Evolutionary conservation across 140 eudicot genomes (phyloP), one percentile per base, ranked within the genome.

Genomic region (Ambrosia hybrid): DNA sequence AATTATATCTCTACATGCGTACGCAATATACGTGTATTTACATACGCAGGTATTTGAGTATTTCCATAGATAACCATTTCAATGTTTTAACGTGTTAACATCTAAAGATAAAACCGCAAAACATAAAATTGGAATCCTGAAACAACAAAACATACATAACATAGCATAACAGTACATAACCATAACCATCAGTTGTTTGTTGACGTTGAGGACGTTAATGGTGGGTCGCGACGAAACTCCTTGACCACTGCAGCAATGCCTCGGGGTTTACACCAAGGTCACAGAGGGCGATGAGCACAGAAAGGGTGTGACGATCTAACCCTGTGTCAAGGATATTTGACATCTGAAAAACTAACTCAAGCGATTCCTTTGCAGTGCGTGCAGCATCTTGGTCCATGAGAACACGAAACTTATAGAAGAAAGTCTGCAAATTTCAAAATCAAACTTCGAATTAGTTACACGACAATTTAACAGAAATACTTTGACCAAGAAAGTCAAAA

Each of bases 301-400:
- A 91, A 30, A 91, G 89, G 0, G 96, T 86, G 81, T 91, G 93
- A 10, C 97, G 93, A 74, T 91, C 97, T 36, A 91, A 81, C 1
- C 97, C 96, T 4, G 94, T 88, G 51, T 88, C 94, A 0, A 91
- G 94, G 64, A 91, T 82, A 77, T 88, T 91, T 6, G 96, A 91
- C 91, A 91, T 91, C 52, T 91, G 93, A 74, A 91, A 88, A 30
- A 77, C 89, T 10, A 91, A 68, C 73, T 91, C 96, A 17, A 91
- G 83, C 3, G 97, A 91, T 36, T 91, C 97, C 5, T 82, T 72
- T 5, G 96, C 96, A 33, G 89, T 83, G 43, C 80, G 81, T 17
- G 95, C 91, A 30, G 86, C 82, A 41, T 89, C 92, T 46, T 83
- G 76, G 80, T 87, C 91, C 96, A 90, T 88, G 21, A 21, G 9